Percentiles rank a stretch among this genome's conserved stretches.
These are phyloP conservation scores for Elaeis guineensis DNA, from an alignment of 176 grass and related monocot species.

Conservation along the genomic window DNA sequence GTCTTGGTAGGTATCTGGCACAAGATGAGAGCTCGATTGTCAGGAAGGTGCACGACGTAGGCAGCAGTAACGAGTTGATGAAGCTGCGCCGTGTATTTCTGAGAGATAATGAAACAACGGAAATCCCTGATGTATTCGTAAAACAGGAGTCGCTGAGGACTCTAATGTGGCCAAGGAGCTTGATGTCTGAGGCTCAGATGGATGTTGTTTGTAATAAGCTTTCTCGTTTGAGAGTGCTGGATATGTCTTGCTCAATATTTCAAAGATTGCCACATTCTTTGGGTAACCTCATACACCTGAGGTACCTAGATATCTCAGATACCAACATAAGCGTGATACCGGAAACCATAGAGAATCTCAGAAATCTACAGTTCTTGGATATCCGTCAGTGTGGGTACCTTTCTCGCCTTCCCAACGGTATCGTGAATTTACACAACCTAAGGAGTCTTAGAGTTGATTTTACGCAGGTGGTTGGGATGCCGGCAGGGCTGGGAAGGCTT, in stretches of 20 bases:
- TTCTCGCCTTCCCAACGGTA: no score
- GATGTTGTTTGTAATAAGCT: slow-evolving; percentile 36
- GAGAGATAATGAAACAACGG: slow-evolving; percentile 22
- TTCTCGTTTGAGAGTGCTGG: slow-evolving; percentile 39
- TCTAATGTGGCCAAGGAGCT: slow-evolving; percentile 10
- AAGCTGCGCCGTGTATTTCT: slow-evolving; percentile 22
- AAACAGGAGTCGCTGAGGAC: slow-evolving; percentile 45
- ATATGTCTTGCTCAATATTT: slow-evolving; percentile 48
- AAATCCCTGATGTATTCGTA: slow-evolving; percentile 29
- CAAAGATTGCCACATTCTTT: slow-evolving; percentile 48
- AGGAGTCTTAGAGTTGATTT: slow-evolving; percentile 1
- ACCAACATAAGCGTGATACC: no score
- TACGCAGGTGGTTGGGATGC: not conserved
- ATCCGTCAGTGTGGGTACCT: no score
- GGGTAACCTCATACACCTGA: slow-evolving; percentile 43
- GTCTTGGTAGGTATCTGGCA: slow-evolving; percentile 38
- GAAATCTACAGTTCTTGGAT: no score
- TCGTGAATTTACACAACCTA: no score
- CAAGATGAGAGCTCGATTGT: slow-evolving; percentile 23
- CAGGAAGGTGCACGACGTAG: slow-evolving; percentile 7
- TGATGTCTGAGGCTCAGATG: slow-evolving; percentile 38
- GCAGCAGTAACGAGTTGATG: slow-evolving; percentile 9
- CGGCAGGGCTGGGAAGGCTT: no score
- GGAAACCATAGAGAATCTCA: no score
- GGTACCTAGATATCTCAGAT: no score